phyloP scores from a whole-genome alignment of 805 yeast genomes.

The Kuraishia ogatae region DNA sequence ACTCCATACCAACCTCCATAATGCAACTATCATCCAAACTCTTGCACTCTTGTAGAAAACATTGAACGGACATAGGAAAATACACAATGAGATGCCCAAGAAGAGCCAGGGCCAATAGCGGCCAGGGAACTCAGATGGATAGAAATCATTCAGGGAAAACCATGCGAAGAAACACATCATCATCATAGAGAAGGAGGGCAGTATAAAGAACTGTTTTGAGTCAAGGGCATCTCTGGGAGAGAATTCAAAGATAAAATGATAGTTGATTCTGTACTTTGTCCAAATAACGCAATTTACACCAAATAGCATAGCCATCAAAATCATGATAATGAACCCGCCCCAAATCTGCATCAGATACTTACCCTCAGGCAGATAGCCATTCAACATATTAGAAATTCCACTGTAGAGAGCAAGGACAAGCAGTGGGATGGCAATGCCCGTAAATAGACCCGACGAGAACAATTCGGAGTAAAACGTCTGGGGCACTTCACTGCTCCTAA shows the following conservation, averaged over 20 bases:
- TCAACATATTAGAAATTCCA: slow-evolving; percentile 26
- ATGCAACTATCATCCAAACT: slow-evolving; percentile 65
- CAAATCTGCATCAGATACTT: slow-evolving; percentile 70
- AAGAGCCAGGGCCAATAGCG: slow-evolving; percentile 77
- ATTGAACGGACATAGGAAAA: slow-evolving; percentile 55
- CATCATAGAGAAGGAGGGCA: slow-evolving; percentile 54
- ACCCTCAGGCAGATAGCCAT: slow-evolving; percentile 42
- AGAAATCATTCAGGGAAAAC: slow-evolving; percentile 67
- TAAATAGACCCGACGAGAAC: slow-evolving; percentile 55
- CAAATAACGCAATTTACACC: slow-evolving; percentile 66
- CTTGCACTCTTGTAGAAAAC: slow-evolving; percentile 54
- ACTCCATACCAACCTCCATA: slow-evolving; percentile 66
- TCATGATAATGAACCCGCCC: slow-evolving; percentile 78
- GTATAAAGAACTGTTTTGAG: slow-evolving; percentile 52
- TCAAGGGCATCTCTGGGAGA: slow-evolving; percentile 60
- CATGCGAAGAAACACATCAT: slow-evolving; percentile 55
- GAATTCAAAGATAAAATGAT: slow-evolving; percentile 87
- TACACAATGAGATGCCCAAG: slow-evolving; percentile 39
- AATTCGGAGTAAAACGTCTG: slow-evolving; percentile 34
- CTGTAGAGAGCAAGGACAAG: slow-evolving; percentile 47
- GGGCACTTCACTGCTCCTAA: slow-evolving; percentile 37
- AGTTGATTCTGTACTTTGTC: slow-evolving; percentile 71
- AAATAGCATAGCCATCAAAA: slow-evolving; percentile 54
- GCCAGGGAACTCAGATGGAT: slow-evolving; percentile 53
- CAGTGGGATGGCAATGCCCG: slow-evolving; percentile 69